Percentiles rank a stretch among this genome's conserved stretches.
Evolutionary conservation across 345 rosid genomes (phyloP).

Genomic region (Pistacia vera): DNA sequence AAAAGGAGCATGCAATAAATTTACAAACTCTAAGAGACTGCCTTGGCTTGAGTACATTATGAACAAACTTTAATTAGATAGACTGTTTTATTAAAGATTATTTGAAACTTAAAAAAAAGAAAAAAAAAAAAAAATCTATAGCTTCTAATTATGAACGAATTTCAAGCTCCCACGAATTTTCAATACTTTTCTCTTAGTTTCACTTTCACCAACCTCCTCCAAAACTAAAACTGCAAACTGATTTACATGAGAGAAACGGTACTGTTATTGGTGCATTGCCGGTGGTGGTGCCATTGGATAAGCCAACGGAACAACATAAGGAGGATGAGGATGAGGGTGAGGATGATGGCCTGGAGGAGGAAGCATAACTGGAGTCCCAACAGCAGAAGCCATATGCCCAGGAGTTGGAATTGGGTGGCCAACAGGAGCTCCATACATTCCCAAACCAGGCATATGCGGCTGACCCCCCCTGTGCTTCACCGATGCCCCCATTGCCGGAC

Average conservation of each 20-base stretch:
- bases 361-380: conserved; percentile 93
- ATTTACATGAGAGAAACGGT: background rate
- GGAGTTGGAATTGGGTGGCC: conserved; percentile 74
- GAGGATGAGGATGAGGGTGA: conserved; percentile 40
- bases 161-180: too few relatives aligned
- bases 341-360: conserved; percentile 65
- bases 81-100: too few relatives aligned
- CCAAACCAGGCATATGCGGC: conserved; percentile 54
- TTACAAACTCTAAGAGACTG: too few relatives aligned
- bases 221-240: background rate
- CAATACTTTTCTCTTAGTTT: background rate
- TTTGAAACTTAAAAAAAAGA: background rate
- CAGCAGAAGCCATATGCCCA: conserved; percentile 77
- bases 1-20: too few relatives aligned
- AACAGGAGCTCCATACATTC: conserved; percentile 72
- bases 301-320: conserved; percentile 66
- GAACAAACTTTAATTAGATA: background rate
- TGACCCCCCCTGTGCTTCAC: conserved; percentile 51
- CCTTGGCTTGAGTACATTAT: background rate
- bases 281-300: conserved; percentile 74
- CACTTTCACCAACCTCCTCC: background rate
- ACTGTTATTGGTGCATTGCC: conserved; percentile 56
- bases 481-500: conserved; percentile 32
- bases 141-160: background rate
- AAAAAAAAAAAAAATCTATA: background rate